Evolutionary conservation across 768 basidiomycete genomes (phyloP).

Genomic region (Xerocomellus dryophilus): DNA sequence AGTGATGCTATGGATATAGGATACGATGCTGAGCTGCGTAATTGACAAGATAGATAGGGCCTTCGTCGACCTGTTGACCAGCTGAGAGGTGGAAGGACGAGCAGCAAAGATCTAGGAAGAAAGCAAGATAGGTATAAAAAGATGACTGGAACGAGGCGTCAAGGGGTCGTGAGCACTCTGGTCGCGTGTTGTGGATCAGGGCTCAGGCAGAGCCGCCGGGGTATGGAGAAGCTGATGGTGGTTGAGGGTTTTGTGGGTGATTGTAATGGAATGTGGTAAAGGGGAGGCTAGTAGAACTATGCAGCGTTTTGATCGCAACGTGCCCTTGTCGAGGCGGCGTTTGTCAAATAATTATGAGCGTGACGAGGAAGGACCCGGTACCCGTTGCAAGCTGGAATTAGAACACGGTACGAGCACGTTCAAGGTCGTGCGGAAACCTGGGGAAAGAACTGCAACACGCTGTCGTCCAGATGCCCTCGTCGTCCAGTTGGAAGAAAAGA

Average conservation of each 20-base stretch:
- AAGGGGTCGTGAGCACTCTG: conserved; percentile 54
- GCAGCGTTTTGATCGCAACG: conserved; percentile 77
- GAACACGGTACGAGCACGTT: conserved; percentile 23
- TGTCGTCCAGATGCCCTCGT: conserved; percentile 17
- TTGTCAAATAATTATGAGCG: conserved; percentile 42
- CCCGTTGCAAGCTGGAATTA: conserved; percentile 18
- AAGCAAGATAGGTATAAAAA: conserved; percentile 58
- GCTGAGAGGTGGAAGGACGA: conserved; percentile 35
- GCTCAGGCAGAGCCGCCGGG: conserved; percentile 27
- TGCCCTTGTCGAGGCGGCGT: conserved; percentile 60
- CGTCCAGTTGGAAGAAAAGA: conserved; percentile 21
- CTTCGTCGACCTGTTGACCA: conserved; percentile 37
- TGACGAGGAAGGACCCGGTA: conserved; percentile 21
- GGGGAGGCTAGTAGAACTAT: conserved; percentile 48
- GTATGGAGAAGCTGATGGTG: conserved; percentile 31
- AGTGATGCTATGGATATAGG: conserved; percentile 42
- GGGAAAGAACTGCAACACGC: conserved; percentile 5
- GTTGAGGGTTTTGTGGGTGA: conserved; percentile 37
- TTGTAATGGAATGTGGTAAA: conserved; percentile 53
- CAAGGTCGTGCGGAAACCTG: conserved; percentile 12
- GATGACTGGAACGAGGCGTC: conserved; percentile 42
- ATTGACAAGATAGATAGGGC: conserved; percentile 39
- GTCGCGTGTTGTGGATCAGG: conserved; percentile 39
- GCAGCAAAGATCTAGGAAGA: conserved; percentile 38
- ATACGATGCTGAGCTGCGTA: conserved; percentile 39